These are phyloP conservation scores for Porpolomopsis calyptriformis DNA, from an alignment of 768 basidiomycete species.

Conservation along the genomic window DNA sequence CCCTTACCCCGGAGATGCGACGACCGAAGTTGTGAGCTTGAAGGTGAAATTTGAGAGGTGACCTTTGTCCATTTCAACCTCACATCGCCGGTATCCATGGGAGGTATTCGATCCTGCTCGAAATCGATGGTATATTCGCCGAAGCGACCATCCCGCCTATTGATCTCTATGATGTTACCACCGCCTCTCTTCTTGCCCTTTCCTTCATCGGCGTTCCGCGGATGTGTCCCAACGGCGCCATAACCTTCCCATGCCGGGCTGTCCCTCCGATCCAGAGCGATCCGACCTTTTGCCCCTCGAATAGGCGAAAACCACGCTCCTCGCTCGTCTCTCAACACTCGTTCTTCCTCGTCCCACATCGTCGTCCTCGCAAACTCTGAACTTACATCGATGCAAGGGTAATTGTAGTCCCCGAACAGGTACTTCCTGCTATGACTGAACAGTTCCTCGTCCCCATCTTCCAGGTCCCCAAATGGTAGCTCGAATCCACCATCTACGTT, in stretches of 20 bases:
- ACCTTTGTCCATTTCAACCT: constrained; percentile 35
- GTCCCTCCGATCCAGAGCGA: constrained; percentile 27
- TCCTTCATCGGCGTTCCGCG: neutral
- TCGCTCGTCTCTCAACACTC: constrained; percentile 65
- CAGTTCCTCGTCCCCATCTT: constrained; percentile 63
- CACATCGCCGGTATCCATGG: constrained; percentile 27
- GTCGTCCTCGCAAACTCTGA: constrained; percentile 52
- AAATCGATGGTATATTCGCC: constrained; percentile 35
- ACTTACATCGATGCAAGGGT: constrained; percentile 83
- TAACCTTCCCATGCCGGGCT: constrained; percentile 44
- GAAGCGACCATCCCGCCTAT: neutral
- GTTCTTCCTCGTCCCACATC: constrained; percentile 82
- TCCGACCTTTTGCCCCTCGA: constrained; percentile 35
- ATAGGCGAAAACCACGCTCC: constrained; percentile 61
- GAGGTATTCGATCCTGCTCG: constrained; percentile 29
- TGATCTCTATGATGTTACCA: neutral
- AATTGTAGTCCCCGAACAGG: constrained; percentile 85
- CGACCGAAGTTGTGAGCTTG: constrained; percentile 3
- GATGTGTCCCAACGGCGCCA: constrained; percentile 37
- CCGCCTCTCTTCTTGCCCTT: constrained; percentile 5
- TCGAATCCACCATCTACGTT: constrained; percentile 34
- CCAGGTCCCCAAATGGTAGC: constrained; percentile 58
- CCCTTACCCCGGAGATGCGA: constrained; percentile 2
- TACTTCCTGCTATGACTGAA: constrained; percentile 69
- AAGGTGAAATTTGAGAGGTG: constrained; percentile 12